Evolutionary conservation across 805 yeast species (phyloP), one percentile per base, ranked within the genome.

Genomic region (Cyberlindnera subsufficiens): DNA sequence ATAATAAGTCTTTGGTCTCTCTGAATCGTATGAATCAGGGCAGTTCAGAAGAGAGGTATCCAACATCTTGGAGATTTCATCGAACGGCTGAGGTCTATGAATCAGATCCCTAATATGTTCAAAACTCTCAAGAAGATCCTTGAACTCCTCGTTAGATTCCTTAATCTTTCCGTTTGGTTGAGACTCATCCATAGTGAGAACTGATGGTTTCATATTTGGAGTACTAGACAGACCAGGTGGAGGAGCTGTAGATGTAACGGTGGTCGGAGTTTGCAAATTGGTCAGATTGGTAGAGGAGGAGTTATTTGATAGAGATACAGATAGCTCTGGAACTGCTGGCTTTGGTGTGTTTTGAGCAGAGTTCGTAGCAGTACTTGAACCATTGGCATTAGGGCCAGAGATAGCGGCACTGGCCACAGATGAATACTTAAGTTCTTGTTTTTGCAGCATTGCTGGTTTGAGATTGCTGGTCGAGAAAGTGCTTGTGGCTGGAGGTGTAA

Each of bases 1-100:
- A 38, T 75, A 77, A 60, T 88, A 56, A 34, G 59, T 61, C 47
- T 82, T 76, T 15, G 97, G 96, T 53, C 71, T 77, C 55, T 91
- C 97, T 2, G 95, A 82, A 60, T 91, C 95, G 45, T 81, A 75
- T 1, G 98, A 86, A 64, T 93, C 98, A 0, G 99, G 98, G 60
- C 97, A 88, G 55, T 86, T 85, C 52, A 86, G 68, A 45, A 87
- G 69, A 3, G 97, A 89, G 1, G 84, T 75, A 59, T 87, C 95
- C 51, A 91, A 68, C 52, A 77, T 68, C 44, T 72, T 72, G 39
- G 75, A 66, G 19, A 86, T 78, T 3, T 75, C 60, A 25, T 71
- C 70, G 46, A 77, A 67, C 15, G 80, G 69, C 22, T 77, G 69
- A 19, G 86, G 83, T 40, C 74, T 69, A 29, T 60, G 60, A 31